Percentiles rank a stretch among this genome's conserved stretches.
These are phyloP conservation scores for Triticum dicoccoides DNA, from an alignment of 176 grass and related monocot species.

Conservation along the genomic window DNA sequence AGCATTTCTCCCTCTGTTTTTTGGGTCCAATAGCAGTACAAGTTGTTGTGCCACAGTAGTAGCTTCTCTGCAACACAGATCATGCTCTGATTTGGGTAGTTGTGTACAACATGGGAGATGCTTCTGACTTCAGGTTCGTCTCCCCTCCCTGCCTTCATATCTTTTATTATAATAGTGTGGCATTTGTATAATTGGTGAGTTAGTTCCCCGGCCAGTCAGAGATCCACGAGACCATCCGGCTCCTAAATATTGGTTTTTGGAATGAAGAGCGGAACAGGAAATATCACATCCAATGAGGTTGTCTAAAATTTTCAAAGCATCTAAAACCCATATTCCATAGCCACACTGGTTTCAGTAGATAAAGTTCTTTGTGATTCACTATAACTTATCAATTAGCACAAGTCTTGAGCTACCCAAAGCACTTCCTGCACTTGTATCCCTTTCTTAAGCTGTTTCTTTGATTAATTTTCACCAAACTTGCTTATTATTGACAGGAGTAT, in stretches of 20 bases:
- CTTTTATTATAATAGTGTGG: neutral
- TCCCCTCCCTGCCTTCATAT: neutral
- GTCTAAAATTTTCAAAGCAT: neutral
- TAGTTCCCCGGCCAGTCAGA: neutral
- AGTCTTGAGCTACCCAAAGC: neutral
- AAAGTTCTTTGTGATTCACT: neutral
- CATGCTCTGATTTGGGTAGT: neutral
- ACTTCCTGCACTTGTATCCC: neutral
- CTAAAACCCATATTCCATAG: neutral
- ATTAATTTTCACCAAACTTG: neutral
- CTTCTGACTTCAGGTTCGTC: neutral
- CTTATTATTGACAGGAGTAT: neutral
- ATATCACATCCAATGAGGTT: conserved; percentile 11
- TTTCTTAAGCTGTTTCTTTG: neutral
- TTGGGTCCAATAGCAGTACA: neutral
- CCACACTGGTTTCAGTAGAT: neutral
- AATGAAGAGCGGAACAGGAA: neutral
- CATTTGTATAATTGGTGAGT: neutral
- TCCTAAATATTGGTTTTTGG: neutral
- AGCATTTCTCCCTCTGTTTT: neutral
- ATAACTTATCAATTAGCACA: neutral
- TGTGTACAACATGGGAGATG: neutral
- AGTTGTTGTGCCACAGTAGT: neutral
- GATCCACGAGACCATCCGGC: neutral
- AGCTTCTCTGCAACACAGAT: neutral